Percentiles rank a stretch among this genome's conserved stretches.
These are phyloP conservation scores for Beauveria sp. DNA, from an alignment of 2,329 filamentous ascomycete species.

Conservation along the genomic window DNA sequence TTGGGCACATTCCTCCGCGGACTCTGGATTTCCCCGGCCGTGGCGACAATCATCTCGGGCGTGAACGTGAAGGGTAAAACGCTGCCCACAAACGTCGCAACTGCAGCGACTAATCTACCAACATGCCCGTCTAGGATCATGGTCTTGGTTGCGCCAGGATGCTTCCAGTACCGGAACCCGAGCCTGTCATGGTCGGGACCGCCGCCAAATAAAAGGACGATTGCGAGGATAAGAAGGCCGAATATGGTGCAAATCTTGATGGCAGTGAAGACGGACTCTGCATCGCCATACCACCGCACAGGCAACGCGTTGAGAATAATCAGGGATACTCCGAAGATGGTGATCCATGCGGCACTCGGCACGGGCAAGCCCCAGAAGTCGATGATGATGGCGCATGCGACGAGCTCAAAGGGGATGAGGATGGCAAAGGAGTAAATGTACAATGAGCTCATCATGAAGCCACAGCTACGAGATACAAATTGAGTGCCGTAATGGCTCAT, in stretches of 20 bases:
- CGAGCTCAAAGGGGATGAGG: neutral
- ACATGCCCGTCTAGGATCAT: neutral
- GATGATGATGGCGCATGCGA: neutral
- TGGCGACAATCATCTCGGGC: too few species aligned
- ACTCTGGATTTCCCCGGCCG: too few species aligned
- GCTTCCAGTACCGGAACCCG: neutral
- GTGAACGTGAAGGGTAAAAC: neutral
- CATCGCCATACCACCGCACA: conserved; percentile 1
- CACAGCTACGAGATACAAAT: neutral
- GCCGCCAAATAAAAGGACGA: neutral
- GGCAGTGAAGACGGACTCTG: neutral
- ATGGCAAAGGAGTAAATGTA: conserved; percentile 8
- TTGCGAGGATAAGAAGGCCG: neutral
- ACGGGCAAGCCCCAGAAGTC: neutral
- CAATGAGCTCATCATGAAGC: conserved; percentile 4
- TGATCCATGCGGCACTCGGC: neutral
- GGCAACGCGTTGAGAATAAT: neutral
- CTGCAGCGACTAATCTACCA: neutral
- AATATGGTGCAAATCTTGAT: neutral
- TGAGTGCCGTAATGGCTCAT: neutral
- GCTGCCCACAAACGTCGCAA: neutral
- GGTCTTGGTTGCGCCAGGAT: neutral
- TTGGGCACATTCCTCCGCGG: neutral
- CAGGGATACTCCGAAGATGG: neutral
- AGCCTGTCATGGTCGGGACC: neutral